Evolutionary conservation across 129 eudicot species (phyloP).

Genomic region (Chrysanthemum lavandulifolium): DNA sequence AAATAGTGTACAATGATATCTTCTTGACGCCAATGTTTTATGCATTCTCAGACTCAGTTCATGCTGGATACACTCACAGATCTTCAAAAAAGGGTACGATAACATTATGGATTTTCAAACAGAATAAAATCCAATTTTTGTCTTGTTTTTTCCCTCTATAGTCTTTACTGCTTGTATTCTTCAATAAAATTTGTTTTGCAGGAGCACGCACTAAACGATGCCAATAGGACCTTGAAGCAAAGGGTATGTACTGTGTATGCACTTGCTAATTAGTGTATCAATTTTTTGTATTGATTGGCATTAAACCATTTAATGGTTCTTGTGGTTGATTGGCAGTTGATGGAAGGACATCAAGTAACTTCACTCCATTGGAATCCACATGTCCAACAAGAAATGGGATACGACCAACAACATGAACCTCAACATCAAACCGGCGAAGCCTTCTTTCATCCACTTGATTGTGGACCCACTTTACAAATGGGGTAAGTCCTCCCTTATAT

Average conservation of each 20-base stretch:
- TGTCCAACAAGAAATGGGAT: slow-evolving; percentile 63
- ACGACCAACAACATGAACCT: slow-evolving; percentile 51
- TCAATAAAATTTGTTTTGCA: slow-evolving; percentile 21
- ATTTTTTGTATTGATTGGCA: slow-evolving; percentile 1
- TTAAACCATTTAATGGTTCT: neutral
- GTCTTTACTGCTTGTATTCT: neutral
- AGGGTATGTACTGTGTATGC: slow-evolving; percentile 48
- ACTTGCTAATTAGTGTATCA: neutral
- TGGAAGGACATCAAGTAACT: slow-evolving; percentile 70
- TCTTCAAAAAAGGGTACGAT: slow-evolving; percentile 71
- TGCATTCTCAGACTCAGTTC: slow-evolving; percentile 60
- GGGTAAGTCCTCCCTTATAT: slow-evolving; percentile 45
- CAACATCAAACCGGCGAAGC: slow-evolving; percentile 64
- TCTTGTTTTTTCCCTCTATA: neutral
- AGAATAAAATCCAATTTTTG: neutral
- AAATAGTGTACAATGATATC: neutral
- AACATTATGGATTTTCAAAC: neutral
- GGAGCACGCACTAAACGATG: slow-evolving; percentile 84
- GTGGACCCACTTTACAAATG: slow-evolving; percentile 89
- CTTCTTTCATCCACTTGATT: slow-evolving; percentile 81
- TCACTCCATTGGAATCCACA: slow-evolving; percentile 70
- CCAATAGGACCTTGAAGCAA: slow-evolving; percentile 74
- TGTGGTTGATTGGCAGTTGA: slow-evolving; percentile 48
- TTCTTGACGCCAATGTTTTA: neutral
- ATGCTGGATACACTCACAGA: slow-evolving; percentile 88